phyloP scores from a whole-genome alignment of 2,329 filamentous ascomycete genomes.

The Ascosphaera pollenicola region DNA sequence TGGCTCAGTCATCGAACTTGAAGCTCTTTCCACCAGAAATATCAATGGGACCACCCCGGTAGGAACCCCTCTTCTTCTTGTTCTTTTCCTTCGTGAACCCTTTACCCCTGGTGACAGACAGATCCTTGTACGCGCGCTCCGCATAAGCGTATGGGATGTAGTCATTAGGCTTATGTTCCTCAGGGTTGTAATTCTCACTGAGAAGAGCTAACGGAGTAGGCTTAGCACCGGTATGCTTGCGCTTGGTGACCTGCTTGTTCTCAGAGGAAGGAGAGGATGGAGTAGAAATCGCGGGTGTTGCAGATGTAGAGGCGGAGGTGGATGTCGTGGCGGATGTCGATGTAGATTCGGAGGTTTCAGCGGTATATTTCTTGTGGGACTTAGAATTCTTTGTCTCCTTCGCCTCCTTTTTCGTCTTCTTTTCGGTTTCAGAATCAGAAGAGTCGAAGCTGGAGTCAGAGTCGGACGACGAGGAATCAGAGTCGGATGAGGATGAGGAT shows the following conservation, averaged over 20 bases:
- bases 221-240: slow-evolving; percentile 28
- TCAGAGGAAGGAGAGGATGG: no score
- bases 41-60: slow-evolving; percentile 75
- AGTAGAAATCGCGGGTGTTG: slow-evolving; percentile 10
- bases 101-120: slow-evolving; percentile 83
- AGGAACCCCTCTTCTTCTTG: slow-evolving; percentile 85
- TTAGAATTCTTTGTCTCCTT: slow-evolving; percentile 12
- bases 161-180: slow-evolving; percentile 56
- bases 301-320: slow-evolving; percentile 24
- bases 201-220: slow-evolving; percentile 58
- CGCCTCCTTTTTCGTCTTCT: slow-evolving; percentile 9
- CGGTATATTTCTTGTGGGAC: slow-evolving; percentile 8
- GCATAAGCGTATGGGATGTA: slow-evolving; percentile 77
- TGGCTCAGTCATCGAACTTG: slow-evolving; percentile 69
- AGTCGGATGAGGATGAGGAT: slow-evolving; percentile 7
- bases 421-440: slow-evolving; percentile 7
- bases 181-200: slow-evolving; percentile 39
- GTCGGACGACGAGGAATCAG: slow-evolving; percentile 6
- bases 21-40: slow-evolving; percentile 61
- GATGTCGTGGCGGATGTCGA: slow-evolving; percentile 27
- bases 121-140: slow-evolving; percentile 64
- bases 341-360: slow-evolving; percentile 3
- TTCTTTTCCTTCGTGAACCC: slow-evolving; percentile 99
- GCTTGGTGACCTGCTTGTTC: no score
- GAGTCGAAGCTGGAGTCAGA: slow-evolving; percentile 9